Evolutionary conservation across 1,284 basidiomycete species (phyloP), one percentile per base, ranked within the genome.

Genomic region (Cutaneotrichosporon cyanovorans): DNA sequence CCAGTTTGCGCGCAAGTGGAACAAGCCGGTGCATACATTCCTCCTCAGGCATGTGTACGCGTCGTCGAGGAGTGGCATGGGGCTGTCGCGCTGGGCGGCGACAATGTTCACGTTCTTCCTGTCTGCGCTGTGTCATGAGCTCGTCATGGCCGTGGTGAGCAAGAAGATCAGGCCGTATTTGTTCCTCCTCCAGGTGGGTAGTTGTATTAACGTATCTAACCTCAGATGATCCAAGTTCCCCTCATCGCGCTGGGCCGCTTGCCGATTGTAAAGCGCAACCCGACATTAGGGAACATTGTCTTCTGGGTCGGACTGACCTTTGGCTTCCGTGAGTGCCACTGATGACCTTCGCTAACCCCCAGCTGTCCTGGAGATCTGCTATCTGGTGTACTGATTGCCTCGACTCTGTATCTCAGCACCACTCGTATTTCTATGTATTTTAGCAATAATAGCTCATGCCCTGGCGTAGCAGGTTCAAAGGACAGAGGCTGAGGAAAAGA

Each of bases 1-100:
- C 63, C 89, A 96, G 67, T 98, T 95, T 71, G 85, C 88, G 6
- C 82, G 91, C 40, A 91, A 92, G 73, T 95, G 91, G 91, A 95
- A 95, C 74, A 88, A 86, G 59, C 74, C 74, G 2, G 74, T 73
- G 1, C 69, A 74, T 48, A 82, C 82, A 3, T 97, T 97, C 77
- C 78, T 98, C 19, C 78, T 97, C 10, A 81, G 88, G 16, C 93
- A 98, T 68, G 92, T 98, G 22, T 98, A 93, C 60, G 85, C 88
- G 4, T 84, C 87, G 15, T 82, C 86, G 12, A 87, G 95, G 50
- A 76, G 81, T 32, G 80, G 81, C 38, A 85, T 85, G 68, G 79
- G 82, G 42, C 69, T 95, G 33, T 85, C 84, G 28, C 80, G 79
- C 54, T 78, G 77, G 10, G 77, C 78, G 36, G 93, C 93, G 15